Evolutionary conservation across 148 eudicot genomes (phyloP), one percentile per base, ranked within the genome.

Genomic region (Fallopia convolvulus): DNA sequence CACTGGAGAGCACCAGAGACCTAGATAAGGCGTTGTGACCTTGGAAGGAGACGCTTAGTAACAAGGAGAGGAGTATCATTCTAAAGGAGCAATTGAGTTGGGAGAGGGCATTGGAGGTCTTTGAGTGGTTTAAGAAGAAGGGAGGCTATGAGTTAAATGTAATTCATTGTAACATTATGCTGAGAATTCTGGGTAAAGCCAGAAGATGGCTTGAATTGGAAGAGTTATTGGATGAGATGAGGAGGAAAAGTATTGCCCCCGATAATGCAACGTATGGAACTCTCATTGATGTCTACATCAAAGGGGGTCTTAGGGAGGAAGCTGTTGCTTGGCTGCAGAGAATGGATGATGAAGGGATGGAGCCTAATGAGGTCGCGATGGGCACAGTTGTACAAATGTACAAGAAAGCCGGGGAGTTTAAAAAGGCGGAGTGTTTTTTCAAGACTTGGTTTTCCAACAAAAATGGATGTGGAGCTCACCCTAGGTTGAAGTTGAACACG

Each of bases 131-230:
- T 78, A 88, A 90, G 83, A 86, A 80, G 65, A 88, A 87, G 79
- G 90, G 95, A 18, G 92, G 95, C 77, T 90, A 89, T 78, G 98
- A 94, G 77, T 76, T 94, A 89, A 94, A 94, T 81, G 97, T 92
- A 63, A 94, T 94, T 76, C 98, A 92, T 75, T 94, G 90, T 58
- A 94, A 94, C 70, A 92, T 94, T 33, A 87, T 94, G 92, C 30
- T 26, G 30, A 26, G 30, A 26, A 26, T 26, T 26, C 30, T 26
- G 30, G 30, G 30, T 26, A 26, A 26, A 26, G 30, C 30, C 30
- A 26, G 30, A 26, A 26, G 30, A 26, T 26, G 30, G 30, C 30
- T 26, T 26, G 30, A 26, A 26, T 26, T 26, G 30, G 30, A 26
- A 26, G 30, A 26, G 30, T 26, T 26, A 26, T 26, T 26, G 30